Evolutionary conservation across 305 asterid species (phyloP).

Genomic region (Petunia hybrid): DNA sequence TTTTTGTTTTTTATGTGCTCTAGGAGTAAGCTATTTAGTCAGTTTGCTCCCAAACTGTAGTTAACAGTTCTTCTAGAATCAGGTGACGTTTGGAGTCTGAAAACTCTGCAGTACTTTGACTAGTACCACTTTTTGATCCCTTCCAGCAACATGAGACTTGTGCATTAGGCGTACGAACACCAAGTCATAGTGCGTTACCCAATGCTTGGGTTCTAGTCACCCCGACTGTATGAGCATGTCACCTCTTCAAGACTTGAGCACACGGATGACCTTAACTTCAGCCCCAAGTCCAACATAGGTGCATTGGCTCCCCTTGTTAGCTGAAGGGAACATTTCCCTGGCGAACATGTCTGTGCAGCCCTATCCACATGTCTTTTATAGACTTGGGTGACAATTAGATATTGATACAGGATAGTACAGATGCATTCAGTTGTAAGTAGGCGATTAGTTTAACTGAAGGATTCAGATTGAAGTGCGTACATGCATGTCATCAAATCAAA

Average conservation of each 20-base stretch:
- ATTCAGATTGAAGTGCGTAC: background rate
- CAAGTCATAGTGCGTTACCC: too few relatives aligned
- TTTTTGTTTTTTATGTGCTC: background rate
- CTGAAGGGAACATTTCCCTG: background rate
- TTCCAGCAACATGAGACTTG: background rate
- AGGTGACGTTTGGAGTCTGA: background rate
- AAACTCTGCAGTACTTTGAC: background rate
- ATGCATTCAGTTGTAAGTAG: background rate
- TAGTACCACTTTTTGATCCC: background rate
- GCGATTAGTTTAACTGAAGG: background rate
- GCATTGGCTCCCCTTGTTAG: background rate
- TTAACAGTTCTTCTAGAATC: background rate
- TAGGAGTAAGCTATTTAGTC: background rate
- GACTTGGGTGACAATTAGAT: background rate
- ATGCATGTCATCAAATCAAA: background rate
- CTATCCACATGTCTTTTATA: background rate
- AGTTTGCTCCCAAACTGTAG: background rate
- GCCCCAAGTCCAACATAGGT: background rate
- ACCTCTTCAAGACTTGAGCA: background rate
- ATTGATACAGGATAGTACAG: background rate
- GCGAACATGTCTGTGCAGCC: too few relatives aligned
- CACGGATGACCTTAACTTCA: background rate
- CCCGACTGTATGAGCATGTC: background rate
- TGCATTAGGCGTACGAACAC: too few relatives aligned
- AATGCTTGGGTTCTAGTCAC: too few relatives aligned